These are phyloP conservation scores for Vitis cinerea DNA, from an alignment of 164 flowering plant genomes.

Conservation along the genomic window DNA sequence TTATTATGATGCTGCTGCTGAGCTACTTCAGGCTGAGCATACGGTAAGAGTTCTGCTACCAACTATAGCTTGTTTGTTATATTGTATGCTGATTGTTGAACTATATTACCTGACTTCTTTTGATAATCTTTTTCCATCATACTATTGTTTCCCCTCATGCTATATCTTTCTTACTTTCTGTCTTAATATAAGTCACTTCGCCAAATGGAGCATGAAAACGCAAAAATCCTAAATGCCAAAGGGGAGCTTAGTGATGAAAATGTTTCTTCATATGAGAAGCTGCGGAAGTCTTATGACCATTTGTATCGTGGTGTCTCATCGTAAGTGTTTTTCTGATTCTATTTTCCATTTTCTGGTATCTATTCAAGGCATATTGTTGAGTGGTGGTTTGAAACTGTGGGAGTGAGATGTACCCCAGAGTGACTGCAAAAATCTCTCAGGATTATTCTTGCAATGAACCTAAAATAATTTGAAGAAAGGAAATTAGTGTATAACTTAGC, in stretches of 20 bases:
- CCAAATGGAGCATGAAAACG: conserved; percentile 91
- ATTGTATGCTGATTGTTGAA: background rate
- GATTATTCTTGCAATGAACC: background rate
- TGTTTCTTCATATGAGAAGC: conserved; percentile 81
- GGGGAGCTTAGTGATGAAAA: conserved; percentile 97
- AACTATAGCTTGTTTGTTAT: background rate
- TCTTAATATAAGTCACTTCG: conserved; percentile 62
- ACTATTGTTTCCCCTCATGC: background rate
- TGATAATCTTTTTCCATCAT: background rate
- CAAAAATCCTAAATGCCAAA: conserved; percentile 87
- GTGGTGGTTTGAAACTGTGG: background rate
- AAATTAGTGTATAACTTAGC: background rate
- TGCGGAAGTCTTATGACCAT: conserved; percentile 88
- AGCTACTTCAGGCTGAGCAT: conserved; percentile 89
- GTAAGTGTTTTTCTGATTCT: conserved; percentile 45
- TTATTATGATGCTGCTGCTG: conserved; percentile 78
- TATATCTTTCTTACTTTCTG: background rate
- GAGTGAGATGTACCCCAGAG: background rate
- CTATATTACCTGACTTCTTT: background rate
- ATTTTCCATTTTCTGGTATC: background rate
- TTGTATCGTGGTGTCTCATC: conserved; percentile 82
- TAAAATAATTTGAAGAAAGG: background rate
- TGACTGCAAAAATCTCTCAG: background rate
- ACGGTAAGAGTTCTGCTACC: conserved; percentile 49
- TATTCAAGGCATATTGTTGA: background rate